phyloP scores from a whole-genome alignment of 129 eudicot species.

The Centella asiatica region DNA sequence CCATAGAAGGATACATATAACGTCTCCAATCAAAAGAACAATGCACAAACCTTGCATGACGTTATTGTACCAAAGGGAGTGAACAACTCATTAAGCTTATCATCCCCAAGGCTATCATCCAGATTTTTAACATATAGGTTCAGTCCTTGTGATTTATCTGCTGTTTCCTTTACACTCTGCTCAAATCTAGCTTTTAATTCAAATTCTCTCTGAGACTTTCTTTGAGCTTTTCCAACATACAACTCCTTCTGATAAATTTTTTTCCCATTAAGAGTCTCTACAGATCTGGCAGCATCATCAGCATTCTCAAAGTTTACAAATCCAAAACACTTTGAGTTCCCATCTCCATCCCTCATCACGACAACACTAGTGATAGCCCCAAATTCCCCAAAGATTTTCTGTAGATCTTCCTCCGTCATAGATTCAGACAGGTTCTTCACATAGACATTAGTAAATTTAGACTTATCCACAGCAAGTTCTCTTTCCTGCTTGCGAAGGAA shows the following conservation, averaged over 20 bases:
- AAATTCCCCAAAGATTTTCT: conserved; percentile 65
- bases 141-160: conserved; percentile 67
- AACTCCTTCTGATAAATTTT: conserved; percentile 74
- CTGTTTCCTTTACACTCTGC: conserved; percentile 67
- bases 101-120: conserved; percentile 74
- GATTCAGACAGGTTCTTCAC: conserved; percentile 76
- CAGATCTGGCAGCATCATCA: conserved; percentile 83
- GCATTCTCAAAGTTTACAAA: conserved; percentile 82
- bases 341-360: conserved; percentile 79
- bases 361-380: conserved; percentile 74
- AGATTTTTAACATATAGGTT: conserved; percentile 76
- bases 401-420: conserved; percentile 66
- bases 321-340: conserved; percentile 83
- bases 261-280: conserved; percentile 72
- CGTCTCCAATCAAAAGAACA: background rate
- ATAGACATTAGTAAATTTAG: conserved; percentile 70
- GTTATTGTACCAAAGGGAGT: conserved; percentile 63
- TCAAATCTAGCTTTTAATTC: conserved; percentile 63
- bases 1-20: background rate
- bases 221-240: conserved; percentile 93
- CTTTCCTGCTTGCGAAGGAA: conserved; percentile 83
- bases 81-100: conserved; percentile 71
- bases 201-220: conserved; percentile 69
- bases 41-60: conserved; percentile 78
- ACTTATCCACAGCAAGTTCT: conserved; percentile 52